Base-by-base conservation (phyloP, 2,329 filamentous ascomycete species). In the Fusarium newnesense region DNA sequence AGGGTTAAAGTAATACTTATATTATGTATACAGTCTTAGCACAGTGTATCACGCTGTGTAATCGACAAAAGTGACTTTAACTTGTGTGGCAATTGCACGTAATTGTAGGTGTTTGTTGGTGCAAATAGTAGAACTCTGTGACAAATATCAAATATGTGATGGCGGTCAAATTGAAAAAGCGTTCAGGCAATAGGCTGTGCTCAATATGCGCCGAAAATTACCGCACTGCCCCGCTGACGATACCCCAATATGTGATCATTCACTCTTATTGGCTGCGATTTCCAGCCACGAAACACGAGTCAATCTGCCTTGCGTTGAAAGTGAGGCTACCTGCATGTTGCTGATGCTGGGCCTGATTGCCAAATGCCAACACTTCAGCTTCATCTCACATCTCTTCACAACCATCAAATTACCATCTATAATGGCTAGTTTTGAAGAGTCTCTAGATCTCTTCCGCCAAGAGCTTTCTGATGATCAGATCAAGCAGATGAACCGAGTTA, bases 381-480 rank as follows among this genome's bases (percentile, higher is more conserved):
- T n/a, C 49, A 30, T 19, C 0, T 2, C 4, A 4, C 6, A 0
- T 19, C 8, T 1, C 0, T 39, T n/a, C 18, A 13, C 13, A 42
- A 13, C 1, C 2, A 19, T 2, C 9, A 1, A 24, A 24, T 6
- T 0, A 15, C 2, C 1, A 21, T 2, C 9, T 0, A 18, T 5
- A 13, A 68, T 63, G 64, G 18, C 40, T 1, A 54, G 19, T 7
- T 50, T 70, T 0, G 39, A 70, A 39, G 37, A 10, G 24, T 61
- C 61, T 1, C 2, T 70, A 0, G 42, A 39, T 6, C 21, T 34
- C 8, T 70, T 70, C 9, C 43, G 54, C 0, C 42, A 19, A 13
- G 28, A 53, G 7, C 67, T 70, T 30, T 56, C 68, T 0, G 36
- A 70, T 0, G 37, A 36, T 1, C 36, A 70, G 18, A 8, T 37